Percentiles rank a stretch among this genome's conserved stretches.
Conservation (phyloP, 768 basidiomycete species). For the Xanthoconium purpureum region DNA sequence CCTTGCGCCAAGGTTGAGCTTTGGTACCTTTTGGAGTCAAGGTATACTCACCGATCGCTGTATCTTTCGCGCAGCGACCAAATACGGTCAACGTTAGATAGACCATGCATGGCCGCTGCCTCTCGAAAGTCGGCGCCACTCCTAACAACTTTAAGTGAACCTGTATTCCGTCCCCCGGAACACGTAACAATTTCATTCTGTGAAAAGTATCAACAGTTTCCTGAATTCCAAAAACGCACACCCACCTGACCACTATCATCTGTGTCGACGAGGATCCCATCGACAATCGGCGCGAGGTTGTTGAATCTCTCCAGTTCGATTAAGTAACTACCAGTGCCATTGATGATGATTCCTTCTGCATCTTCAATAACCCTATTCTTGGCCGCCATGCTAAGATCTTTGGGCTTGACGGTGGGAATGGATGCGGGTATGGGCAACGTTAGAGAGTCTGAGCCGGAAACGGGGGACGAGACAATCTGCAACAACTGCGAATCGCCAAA, state of each 20-base stretch:
- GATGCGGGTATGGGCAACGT: constrained; percentile 53
- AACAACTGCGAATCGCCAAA: constrained; percentile 78
- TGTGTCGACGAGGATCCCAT: constrained; percentile 71
- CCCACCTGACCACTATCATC: constrained; percentile 70
- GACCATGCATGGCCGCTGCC: constrained; percentile 52
- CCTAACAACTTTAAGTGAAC: constrained; percentile 72
- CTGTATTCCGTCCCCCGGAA: constrained; percentile 76
- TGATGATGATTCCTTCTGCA: constrained; percentile 46
- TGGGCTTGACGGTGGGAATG: constrained; percentile 41
- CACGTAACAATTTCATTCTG: constrained; percentile 84
- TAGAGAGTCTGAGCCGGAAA: constrained; percentile 37
- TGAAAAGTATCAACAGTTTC: not conserved
- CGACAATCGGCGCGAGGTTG: constrained; percentile 82
- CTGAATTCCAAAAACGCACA: not conserved
- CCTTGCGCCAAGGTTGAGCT: constrained; percentile 32
- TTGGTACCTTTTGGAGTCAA: not conserved
- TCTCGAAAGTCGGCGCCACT: constrained; percentile 81
- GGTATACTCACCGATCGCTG: constrained; percentile 45
- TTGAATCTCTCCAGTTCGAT: constrained; percentile 61
- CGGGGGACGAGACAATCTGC: constrained; percentile 47
- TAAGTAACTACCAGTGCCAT: constrained; percentile 54
- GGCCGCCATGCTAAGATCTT: constrained; percentile 36
- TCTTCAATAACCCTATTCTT: constrained; percentile 33
- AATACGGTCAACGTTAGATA: constrained; percentile 53
- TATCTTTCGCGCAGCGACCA: constrained; percentile 57